These are phyloP conservation scores for Termitomyces sp. DNA, from an alignment of 768 basidiomycete genomes.

Conservation along the genomic window DNA sequence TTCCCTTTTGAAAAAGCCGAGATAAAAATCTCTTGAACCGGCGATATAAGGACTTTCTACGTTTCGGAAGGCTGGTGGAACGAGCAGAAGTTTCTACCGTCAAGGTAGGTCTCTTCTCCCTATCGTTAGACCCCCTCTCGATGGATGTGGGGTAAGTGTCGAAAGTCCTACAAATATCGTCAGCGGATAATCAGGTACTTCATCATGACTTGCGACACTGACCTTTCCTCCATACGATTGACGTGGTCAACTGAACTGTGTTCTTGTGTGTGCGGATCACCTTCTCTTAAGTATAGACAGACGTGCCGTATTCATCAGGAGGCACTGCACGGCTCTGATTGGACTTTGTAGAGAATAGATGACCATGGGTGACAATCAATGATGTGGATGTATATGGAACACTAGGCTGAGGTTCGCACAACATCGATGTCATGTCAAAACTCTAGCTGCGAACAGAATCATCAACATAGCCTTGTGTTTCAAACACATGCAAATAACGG, in stretches of 20 bases:
- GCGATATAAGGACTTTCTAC: background rate
- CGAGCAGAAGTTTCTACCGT: background rate
- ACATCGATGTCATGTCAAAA: too few relatives aligned
- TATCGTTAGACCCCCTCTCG: background rate
- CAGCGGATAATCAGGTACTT: background rate
- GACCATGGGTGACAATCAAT: background rate
- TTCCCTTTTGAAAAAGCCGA: conserved; percentile 1
- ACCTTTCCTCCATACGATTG: background rate
- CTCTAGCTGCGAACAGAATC: too few relatives aligned
- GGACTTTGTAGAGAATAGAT: background rate
- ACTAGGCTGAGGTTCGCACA: background rate
- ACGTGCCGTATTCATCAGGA: background rate
- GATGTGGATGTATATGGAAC: background rate
- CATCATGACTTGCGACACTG: background rate
- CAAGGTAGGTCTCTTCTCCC: background rate
- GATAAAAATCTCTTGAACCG: conserved; percentile 6
- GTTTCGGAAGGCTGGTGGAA: background rate
- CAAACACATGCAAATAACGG: conserved; percentile 5
- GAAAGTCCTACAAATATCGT: background rate
- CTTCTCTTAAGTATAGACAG: background rate
- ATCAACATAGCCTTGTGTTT: background rate
- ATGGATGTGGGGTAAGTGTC: too few relatives aligned
- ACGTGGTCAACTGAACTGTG: background rate
- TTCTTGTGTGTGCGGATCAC: background rate
- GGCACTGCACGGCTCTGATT: background rate